A percentile compares a stretch with the other conserved stretches of the same genome.
Conservation (phyloP, 768 basidiomycete species). For the Mycena epipterygia region DNA sequence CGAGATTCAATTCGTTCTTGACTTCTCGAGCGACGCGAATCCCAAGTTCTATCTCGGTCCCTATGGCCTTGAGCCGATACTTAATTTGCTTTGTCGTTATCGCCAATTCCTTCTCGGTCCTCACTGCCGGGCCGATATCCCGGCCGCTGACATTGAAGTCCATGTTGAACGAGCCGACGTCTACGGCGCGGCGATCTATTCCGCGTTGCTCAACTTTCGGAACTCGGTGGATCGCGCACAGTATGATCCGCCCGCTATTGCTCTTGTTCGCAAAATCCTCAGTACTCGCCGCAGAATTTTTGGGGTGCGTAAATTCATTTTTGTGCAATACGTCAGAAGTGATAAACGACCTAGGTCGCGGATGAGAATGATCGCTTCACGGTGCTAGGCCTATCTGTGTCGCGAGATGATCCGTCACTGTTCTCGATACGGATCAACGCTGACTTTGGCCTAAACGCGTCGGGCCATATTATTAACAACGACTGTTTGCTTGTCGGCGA, state of each 20-base stretch:
- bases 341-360: too few relatives aligned
- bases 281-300: background rate
- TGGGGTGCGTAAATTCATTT: background rate
- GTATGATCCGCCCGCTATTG: background rate
- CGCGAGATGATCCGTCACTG: background rate
- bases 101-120: background rate
- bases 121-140: background rate
- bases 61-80: background rate
- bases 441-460: background rate
- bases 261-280: background rate
- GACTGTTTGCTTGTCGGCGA: background rate
- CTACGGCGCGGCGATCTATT: background rate
- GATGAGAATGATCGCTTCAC: background rate
- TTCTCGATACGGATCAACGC: background rate
- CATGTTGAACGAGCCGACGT: background rate
- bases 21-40: background rate
- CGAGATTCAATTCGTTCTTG: background rate
- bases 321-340: too few relatives aligned
- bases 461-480: background rate
- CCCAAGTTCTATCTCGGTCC: background rate
- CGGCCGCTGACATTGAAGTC: background rate
- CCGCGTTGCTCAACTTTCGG: background rate
- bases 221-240: background rate
- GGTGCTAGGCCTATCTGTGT: background rate
- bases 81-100: background rate